phyloP scores from a whole-genome alignment of 805 yeast species.

The Monosporozyma servazzii region DNA sequence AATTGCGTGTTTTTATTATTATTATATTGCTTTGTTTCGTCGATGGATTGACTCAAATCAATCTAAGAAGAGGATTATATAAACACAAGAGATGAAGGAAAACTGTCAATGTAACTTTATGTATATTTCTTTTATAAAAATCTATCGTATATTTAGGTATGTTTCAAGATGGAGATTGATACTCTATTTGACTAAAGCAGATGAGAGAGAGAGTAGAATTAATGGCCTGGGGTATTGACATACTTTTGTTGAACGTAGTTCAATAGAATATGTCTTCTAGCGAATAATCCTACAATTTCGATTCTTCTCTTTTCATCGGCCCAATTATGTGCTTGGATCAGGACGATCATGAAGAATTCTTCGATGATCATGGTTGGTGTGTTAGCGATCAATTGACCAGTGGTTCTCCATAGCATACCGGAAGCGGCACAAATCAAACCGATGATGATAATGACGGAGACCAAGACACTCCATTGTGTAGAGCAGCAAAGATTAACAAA shows the following conservation, averaged over 20 bases:
- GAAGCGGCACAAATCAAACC: constrained; percentile 29
- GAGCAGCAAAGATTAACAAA: constrained; percentile 29
- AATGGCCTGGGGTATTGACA: not conserved
- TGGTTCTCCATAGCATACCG: constrained; percentile 31
- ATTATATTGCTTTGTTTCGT: too few species aligned
- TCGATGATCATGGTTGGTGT: constrained; percentile 39
- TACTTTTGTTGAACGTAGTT: constrained; percentile 2
- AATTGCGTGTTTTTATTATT: too few species aligned
- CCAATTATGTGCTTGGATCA: constrained; percentile 33
- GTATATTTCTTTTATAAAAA: too few species aligned
- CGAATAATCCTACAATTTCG: constrained; percentile 18
- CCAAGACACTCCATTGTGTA: constrained; percentile 26
- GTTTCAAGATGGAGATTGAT: too few species aligned
- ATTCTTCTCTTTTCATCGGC: constrained; percentile 23
- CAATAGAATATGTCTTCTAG: constrained; percentile 15
- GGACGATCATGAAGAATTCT: constrained; percentile 33
- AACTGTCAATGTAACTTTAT: too few species aligned
- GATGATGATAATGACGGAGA: constrained; percentile 24
- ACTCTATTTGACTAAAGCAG: too few species aligned
- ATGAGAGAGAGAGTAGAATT: not conserved
- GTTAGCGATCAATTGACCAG: constrained; percentile 34
- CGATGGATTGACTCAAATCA: too few species aligned
- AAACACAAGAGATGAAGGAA: too few species aligned
- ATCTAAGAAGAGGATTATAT: too few species aligned
- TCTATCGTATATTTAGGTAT: too few species aligned